phyloP scores from a whole-genome alignment of 306 rosid genomes.

The Fragaria iinumae region DNA sequence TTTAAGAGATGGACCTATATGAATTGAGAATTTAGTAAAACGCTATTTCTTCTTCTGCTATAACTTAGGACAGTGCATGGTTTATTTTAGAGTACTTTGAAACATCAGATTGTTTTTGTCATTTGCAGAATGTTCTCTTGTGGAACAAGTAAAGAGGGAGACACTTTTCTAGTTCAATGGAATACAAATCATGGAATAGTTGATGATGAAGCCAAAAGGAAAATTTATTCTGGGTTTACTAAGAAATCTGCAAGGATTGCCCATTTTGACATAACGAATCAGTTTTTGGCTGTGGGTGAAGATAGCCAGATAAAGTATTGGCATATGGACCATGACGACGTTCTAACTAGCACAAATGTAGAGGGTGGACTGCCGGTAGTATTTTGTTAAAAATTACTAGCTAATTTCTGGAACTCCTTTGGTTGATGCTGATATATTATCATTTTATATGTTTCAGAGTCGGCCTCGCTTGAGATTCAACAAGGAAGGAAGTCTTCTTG shows the following conservation, averaged over 20 bases:
- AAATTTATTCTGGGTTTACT: constrained; percentile 66
- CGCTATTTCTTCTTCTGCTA: too few species aligned
- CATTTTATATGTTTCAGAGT: constrained; percentile 49
- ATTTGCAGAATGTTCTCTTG: constrained; percentile 77
- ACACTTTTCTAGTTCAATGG: constrained; percentile 86
- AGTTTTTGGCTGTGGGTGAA: constrained; percentile 86
- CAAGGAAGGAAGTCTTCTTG: constrained; percentile 85
- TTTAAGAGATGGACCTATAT: neutral
- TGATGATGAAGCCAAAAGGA: constrained; percentile 75
- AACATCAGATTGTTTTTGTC: neutral
- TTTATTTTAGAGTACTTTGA: neutral
- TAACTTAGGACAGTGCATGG: neutral
- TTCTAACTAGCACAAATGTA: constrained; percentile 54
- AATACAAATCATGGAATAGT: constrained; percentile 33
- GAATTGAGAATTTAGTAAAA: neutral
- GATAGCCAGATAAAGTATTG: constrained; percentile 82
- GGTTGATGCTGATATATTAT: constrained; percentile 19
- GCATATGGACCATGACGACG: constrained; percentile 70
- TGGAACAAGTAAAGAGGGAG: constrained; percentile 92
- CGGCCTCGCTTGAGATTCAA: constrained; percentile 81
- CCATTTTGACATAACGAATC: constrained; percentile 84
- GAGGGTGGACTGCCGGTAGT: constrained; percentile 83
- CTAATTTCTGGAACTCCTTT: constrained; percentile 1
- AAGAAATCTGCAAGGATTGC: constrained; percentile 73
- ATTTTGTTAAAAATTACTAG: constrained; percentile 18